These are phyloP conservation scores for Ascochyta fabae DNA, from an alignment of 2,329 filamentous ascomycete genomes.

Conservation along the genomic window DNA sequence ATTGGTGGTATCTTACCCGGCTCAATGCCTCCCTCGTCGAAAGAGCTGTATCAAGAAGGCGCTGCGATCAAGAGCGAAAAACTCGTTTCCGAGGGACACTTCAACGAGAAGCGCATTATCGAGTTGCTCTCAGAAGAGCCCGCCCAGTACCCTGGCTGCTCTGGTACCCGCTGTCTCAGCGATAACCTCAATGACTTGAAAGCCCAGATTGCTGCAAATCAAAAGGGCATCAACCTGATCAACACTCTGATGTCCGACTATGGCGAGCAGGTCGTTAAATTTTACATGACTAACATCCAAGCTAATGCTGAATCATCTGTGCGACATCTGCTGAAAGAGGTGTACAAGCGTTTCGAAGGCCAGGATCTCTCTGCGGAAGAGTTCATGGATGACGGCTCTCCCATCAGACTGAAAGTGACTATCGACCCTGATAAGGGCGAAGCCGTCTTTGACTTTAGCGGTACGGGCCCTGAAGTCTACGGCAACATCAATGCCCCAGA, in stretches of 20 bases:
- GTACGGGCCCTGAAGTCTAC: conserved; percentile 80
- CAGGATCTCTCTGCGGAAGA: conserved; percentile 76
- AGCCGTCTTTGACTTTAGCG: conserved; percentile 78
- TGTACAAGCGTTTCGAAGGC: conserved; percentile 72
- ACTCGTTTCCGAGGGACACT: conserved; percentile 76
- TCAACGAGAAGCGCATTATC: conserved; percentile 78
- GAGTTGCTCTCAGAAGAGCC: conserved; percentile 76
- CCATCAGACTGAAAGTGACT: conserved; percentile 75
- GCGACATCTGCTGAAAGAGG: conserved; percentile 72
- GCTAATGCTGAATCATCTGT: conserved; percentile 80
- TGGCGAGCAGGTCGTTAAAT: conserved; percentile 76
- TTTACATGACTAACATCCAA: conserved; percentile 85
- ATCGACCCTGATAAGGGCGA: conserved; percentile 78
- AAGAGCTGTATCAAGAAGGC: conserved; percentile 64
- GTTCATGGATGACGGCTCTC: conserved; percentile 86
- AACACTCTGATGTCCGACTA: conserved; percentile 77
- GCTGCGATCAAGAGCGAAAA: conserved; percentile 65
- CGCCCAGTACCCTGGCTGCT: conserved; percentile 75
- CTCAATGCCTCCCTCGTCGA: conserved; percentile 80
- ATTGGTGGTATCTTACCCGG: conserved; percentile 84
- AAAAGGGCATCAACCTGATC: conserved; percentile 83
- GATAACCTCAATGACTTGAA: conserved; percentile 89
- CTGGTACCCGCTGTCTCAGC: conserved; percentile 76
- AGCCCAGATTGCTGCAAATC: conserved; percentile 85
- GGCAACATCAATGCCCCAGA: conserved; percentile 82